Conservation (phyloP, 2,329 filamentous ascomycete species). For the Clonostachys rosea region DNA sequence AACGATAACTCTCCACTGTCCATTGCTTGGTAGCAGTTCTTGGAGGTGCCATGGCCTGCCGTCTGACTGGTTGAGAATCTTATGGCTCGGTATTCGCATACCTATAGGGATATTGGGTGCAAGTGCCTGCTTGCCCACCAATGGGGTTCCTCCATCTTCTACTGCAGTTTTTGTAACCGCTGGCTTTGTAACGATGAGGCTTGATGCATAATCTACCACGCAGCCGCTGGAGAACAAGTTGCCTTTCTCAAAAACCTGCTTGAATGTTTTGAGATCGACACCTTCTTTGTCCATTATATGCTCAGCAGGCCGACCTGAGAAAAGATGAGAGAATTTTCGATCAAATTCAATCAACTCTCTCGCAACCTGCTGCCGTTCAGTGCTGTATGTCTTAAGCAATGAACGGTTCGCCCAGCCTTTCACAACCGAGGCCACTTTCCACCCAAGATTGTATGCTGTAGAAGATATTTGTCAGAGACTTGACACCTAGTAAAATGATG, state of each 20-base stretch:
- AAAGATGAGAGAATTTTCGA: slow-evolving; percentile 50
- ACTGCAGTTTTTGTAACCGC: slow-evolving; percentile 25
- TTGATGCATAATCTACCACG: slow-evolving; percentile 53
- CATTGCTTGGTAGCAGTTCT: slow-evolving; percentile 48
- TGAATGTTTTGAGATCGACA: slow-evolving; percentile 59
- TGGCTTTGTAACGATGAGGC: slow-evolving; percentile 49
- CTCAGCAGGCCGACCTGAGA: slow-evolving; percentile 50
- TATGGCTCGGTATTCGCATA: slow-evolving; percentile 53
- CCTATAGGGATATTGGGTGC: slow-evolving; percentile 39
- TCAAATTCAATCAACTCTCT: slow-evolving; percentile 63
- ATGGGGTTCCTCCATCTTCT: too few species aligned
- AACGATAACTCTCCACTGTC: slow-evolving; percentile 53
- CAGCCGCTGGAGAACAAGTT: slow-evolving; percentile 54
- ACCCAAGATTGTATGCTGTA: slow-evolving; percentile 51
- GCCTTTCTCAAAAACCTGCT: slow-evolving; percentile 53
- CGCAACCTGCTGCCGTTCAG: slow-evolving; percentile 53
- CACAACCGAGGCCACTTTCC: slow-evolving; percentile 43
- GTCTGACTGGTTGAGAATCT: slow-evolving; percentile 54
- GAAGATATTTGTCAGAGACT: slow-evolving; percentile 21
- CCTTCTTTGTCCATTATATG: slow-evolving; percentile 56
- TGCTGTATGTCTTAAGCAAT: slow-evolving; percentile 44
- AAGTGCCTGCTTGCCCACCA: slow-evolving; percentile 5
- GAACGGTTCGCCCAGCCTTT: slow-evolving; percentile 34
- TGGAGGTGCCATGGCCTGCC: slow-evolving; percentile 56
- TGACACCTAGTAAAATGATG: slow-evolving; percentile 7